phyloP scores from a whole-genome alignment of 306 rosid species.

The Castanospermum australe region DNA sequence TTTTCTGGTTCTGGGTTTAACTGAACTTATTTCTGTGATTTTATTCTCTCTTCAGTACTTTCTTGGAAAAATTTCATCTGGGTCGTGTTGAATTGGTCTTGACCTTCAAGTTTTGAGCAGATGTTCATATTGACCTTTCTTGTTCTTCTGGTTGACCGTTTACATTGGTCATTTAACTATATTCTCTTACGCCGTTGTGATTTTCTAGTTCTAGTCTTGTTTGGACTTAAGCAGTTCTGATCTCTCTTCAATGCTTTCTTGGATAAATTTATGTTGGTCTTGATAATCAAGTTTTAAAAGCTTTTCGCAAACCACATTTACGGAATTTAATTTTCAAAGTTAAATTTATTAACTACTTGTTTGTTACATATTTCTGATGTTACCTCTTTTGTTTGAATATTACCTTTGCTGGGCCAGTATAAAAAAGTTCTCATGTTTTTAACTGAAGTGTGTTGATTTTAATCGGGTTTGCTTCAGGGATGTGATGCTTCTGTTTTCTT shows the following conservation, averaged over 20 bases:
- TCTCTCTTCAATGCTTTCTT: not conserved
- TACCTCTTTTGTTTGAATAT: not conserved
- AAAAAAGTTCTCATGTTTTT: not conserved
- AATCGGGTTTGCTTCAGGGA: constrained; percentile 32
- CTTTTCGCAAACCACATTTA: not conserved
- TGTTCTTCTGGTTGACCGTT: not conserved
- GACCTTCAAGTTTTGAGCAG: not conserved
- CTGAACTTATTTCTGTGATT: not conserved
- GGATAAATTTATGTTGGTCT: not conserved
- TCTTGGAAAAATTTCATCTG: not conserved
- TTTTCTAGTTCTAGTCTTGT: not conserved
- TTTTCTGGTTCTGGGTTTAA: not conserved
- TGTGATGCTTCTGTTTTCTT: constrained; percentile 50
- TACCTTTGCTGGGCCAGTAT: not conserved
- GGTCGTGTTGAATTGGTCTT: not conserved
- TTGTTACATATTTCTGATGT: not conserved
- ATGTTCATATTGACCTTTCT: not conserved
- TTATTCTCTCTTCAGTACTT: not conserved
- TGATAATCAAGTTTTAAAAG: not conserved
- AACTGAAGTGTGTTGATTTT: constrained; percentile 1
- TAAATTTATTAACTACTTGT: not conserved
- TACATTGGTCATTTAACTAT: not conserved
- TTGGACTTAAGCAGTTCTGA: not conserved
- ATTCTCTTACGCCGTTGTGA: not conserved
- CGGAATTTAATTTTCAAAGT: not conserved